These are phyloP conservation scores for Fusarium bulbicola DNA, from an alignment of 2,329 filamentous ascomycete species.

Conservation along the genomic window DNA sequence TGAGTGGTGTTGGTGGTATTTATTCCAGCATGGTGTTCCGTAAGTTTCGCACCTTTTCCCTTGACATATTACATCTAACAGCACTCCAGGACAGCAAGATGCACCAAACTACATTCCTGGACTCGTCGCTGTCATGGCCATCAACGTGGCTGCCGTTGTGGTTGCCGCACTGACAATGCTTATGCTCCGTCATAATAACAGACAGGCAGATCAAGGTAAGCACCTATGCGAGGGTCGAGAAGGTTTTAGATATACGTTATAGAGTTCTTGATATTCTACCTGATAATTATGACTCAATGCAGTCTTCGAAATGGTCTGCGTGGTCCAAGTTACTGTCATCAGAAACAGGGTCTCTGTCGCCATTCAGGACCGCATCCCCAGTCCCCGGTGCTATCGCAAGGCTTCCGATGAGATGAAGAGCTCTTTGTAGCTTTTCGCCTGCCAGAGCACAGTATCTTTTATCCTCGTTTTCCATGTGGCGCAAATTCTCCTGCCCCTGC, in stretches of 20 bases:
- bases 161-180: slow-evolving; percentile 16
- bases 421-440: rapidly evolving
- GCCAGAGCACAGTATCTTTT: not conserved
- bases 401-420: rapidly evolving
- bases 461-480: not conserved
- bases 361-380: rapidly evolving
- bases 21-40: slow-evolving; percentile 33
- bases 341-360: rapidly evolving
- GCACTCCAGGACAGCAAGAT: not conserved
- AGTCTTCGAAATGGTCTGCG: not conserved
- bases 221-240: not conserved
- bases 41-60: too few relatives aligned
- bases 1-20: slow-evolving; percentile 26
- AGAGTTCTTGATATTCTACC: rapidly evolving
- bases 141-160: slow-evolving; percentile 14
- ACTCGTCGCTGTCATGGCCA: slow-evolving; percentile 19
- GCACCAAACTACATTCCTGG: slow-evolving; percentile 24
- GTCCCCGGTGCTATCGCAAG: rapidly evolving
- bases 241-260: slow-evolving; percentile 22
- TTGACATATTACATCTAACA: not conserved
- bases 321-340: rapidly evolving
- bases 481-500: not conserved
- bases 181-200: not conserved
- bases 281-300: not conserved
- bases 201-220: not conserved